These are phyloP conservation scores for Penicillium sclerotiorum DNA, from an alignment of 2,329 filamentous ascomycete genomes.

Conservation along the genomic window DNA sequence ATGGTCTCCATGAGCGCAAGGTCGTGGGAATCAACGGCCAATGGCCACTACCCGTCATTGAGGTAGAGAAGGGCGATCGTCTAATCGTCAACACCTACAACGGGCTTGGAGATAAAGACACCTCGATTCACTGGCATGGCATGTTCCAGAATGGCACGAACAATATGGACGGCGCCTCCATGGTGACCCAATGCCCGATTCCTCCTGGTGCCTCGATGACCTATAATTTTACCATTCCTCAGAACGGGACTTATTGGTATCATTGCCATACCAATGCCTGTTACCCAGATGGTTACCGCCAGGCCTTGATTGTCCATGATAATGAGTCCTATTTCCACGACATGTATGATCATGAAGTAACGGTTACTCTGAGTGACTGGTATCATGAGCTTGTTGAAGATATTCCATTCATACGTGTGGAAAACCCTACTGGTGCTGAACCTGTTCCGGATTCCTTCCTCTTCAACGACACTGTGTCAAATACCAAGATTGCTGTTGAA, in stretches of 20 bases:
- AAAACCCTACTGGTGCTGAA: slow-evolving; percentile 63
- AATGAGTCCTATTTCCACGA: slow-evolving; percentile 51
- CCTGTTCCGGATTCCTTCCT: slow-evolving; percentile 67
- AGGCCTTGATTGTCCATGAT: neutral
- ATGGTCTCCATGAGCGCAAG: slow-evolving; percentile 52
- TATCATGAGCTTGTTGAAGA: slow-evolving; percentile 67
- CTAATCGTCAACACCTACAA: neutral
- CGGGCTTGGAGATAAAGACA: neutral
- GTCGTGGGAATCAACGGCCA: slow-evolving; percentile 3
- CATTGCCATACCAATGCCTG: neutral
- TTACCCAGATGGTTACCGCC: neutral
- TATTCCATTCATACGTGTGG: slow-evolving; percentile 48
- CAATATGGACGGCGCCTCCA: neutral
- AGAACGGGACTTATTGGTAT: neutral
- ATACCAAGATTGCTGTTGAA: slow-evolving; percentile 60
- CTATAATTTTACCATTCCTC: neutral
- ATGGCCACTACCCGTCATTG: neutral
- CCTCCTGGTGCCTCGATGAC: neutral
- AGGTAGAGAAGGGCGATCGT: neutral
- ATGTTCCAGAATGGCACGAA: neutral
- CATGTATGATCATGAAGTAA: slow-evolving; percentile 61
- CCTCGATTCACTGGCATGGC: neutral
- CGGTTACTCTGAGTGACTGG: slow-evolving; percentile 71
- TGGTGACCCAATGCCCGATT: neutral
- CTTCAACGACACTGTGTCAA: slow-evolving; percentile 69